Conservation (phyloP, 2,329 filamentous ascomycete species). For the Phyllosticta citriasiana region DNA sequence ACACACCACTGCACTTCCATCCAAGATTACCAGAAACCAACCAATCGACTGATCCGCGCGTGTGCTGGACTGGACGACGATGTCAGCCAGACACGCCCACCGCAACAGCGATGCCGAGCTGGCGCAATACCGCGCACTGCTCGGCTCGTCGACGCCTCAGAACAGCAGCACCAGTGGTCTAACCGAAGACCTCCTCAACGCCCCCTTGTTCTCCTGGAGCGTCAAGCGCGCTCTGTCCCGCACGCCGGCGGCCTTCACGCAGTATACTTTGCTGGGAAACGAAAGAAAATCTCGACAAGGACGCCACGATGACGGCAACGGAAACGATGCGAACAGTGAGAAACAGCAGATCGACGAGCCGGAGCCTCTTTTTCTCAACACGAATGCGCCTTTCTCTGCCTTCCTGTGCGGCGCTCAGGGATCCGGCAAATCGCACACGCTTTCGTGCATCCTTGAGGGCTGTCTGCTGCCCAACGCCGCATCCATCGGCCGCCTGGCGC, state of each 20-base stretch:
- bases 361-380: constrained; percentile 39
- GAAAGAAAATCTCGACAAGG: background rate
- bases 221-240: constrained; percentile 1
- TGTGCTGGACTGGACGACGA: background rate
- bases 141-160: background rate
- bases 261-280: constrained; percentile 7
- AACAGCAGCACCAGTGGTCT: background rate
- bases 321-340: background rate
- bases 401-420: constrained; percentile 57
- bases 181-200: constrained; percentile 3
- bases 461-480: constrained; percentile 38
- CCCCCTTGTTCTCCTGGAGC: constrained; percentile 8
- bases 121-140: background rate
- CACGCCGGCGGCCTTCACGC: constrained; percentile 2
- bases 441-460: constrained; percentile 51
- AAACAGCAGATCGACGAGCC: background rate
- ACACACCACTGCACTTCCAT: background rate
- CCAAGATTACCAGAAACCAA: background rate
- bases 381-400: constrained; percentile 45
- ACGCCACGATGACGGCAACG: background rate
- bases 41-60: background rate
- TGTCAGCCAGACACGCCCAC: background rate
- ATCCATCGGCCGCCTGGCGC: constrained; percentile 34
- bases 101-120: background rate
- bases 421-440: constrained; percentile 51